Base-by-base conservation (phyloP, 306 rosid genomes). In the Vigna radiata region DNA sequence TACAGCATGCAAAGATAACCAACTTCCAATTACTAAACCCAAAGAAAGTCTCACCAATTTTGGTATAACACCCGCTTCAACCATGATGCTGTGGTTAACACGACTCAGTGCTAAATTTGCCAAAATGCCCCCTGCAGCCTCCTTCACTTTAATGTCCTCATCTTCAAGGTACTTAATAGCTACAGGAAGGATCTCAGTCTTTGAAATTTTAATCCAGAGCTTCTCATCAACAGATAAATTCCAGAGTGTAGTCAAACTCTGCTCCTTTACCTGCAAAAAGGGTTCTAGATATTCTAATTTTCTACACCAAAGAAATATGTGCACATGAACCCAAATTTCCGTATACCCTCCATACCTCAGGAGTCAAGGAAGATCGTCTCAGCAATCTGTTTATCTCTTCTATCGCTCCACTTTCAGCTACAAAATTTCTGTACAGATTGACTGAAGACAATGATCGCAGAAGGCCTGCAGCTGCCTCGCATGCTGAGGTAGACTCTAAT, bases 391-490 rank as follows among this genome's bases (percentile, higher is more conserved):
- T 84, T 54, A 94, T 84, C 90, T 94, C 97, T 86, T 94, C 97
- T 83, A 90, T 78, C 33, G 97, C 97, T 76, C 97, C 98, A 86
- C 97, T 87, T 17, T 84, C 85, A 49, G 96, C 94, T 17, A 94
- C 90, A 56, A 80, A 75, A 76, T 90, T 88, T 85, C 89, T 82
- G 85, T 90, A 91, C 41, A 76, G 13, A 79, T 94, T 88, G 65
- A 94, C 78, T 18, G 88, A 72, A 72, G 97, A 90, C 12, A 91
- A 73, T 50, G 91, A 87, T 23, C 96, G 86, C 55, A 94, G 70
- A 84, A 94, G 97, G 71, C 98, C 98, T 18, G 96, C 93, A 76
- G 98, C 96, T 44, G 96, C 98, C 89, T 94, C 97, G 70, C 94
- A 82, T 10, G 97, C 68, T 15, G 84, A 85, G 52, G 69, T 74